A percentile compares a stretch with the other conserved stretches of the same genome.
These are phyloP conservation scores for Penicillium samsonianum DNA, from an alignment of 495 filamentous ascomycete species.

Conservation along the genomic window DNA sequence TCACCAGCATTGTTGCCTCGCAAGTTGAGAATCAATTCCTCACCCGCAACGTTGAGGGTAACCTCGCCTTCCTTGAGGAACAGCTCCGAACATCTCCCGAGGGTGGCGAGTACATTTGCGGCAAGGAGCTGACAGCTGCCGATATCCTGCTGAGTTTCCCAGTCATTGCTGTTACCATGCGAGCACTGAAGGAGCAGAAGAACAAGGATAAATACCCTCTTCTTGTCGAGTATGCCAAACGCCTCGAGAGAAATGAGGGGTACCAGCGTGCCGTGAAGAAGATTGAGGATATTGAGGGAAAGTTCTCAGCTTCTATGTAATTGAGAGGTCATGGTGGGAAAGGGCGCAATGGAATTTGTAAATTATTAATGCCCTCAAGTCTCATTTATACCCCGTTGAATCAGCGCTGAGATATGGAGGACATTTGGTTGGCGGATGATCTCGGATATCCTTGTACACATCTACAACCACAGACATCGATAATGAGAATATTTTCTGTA, in stretches of 20 bases:
- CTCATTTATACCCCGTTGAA: conserved; percentile 1
- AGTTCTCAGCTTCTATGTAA: conserved; percentile 46
- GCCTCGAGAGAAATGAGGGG: conserved; percentile 60
- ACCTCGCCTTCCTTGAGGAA: conserved; percentile 72
- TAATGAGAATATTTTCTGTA: background rate
- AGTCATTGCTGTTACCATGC: conserved; percentile 54
- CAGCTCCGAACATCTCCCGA: conserved; percentile 65
- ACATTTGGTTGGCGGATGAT: conserved; percentile 9
- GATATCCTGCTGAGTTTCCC: conserved; percentile 83
- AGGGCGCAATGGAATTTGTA: background rate
- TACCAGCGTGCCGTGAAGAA: conserved; percentile 62
- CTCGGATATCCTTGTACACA: background rate
- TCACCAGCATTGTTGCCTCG: conserved; percentile 64
- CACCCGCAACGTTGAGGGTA: conserved; percentile 59
- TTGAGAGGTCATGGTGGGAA: background rate
- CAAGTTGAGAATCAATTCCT: conserved; percentile 63
- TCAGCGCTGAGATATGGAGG: conserved; percentile 3
- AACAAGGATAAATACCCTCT: conserved; percentile 59
- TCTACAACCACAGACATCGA: background rate
- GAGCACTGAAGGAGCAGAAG: conserved; percentile 49
- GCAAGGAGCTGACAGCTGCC: conserved; percentile 68
- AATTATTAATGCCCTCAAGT: background rate
- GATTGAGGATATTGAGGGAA: conserved; percentile 62
- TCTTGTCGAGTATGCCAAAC: conserved; percentile 62
- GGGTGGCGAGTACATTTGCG: conserved; percentile 69